Evolutionary conservation across 805 yeast genomes (phyloP).

Genomic region (Metschnikowia matae): DNA sequence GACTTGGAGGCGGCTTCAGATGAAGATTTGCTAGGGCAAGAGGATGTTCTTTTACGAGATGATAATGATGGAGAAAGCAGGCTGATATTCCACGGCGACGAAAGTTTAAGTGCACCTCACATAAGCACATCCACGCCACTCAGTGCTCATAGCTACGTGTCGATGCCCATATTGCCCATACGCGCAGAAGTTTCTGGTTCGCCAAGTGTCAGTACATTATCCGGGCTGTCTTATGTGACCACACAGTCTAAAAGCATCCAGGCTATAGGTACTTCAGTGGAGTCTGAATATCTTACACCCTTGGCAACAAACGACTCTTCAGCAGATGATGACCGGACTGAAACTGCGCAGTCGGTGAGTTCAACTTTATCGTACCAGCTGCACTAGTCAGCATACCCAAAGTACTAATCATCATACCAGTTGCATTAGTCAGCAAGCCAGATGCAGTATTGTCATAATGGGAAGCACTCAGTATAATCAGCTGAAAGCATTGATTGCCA

Average conservation of each 20-base stretch:
- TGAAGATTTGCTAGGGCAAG: not conserved
- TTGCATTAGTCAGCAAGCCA: too few species aligned
- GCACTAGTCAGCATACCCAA: too few species aligned
- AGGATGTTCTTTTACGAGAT: not conserved
- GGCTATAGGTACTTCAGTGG: not conserved
- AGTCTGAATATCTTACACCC: slow-evolving; percentile 6
- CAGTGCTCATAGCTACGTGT: not conserved
- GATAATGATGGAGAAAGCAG: not conserved
- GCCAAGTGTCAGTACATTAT: not conserved
- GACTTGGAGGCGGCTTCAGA: slow-evolving; percentile 10
- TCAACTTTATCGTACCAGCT: not conserved
- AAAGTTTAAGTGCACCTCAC: not conserved
- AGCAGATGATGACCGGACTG: not conserved
- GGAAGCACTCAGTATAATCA: too few species aligned
- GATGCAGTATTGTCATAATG: too few species aligned
- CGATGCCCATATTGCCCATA: slow-evolving; percentile 2
- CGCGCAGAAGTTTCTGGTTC: not conserved
- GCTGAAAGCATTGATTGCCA: too few species aligned
- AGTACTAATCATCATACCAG: too few species aligned
- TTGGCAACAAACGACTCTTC: not conserved
- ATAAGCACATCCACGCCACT: not conserved
- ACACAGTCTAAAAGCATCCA: not conserved
- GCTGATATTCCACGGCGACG: not conserved
- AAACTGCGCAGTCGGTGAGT: not conserved
- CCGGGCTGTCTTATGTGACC: not conserved